phyloP scores from a whole-genome alignment of 2,329 filamentous ascomycete species.

The Rasamsonia emersonii region DNA sequence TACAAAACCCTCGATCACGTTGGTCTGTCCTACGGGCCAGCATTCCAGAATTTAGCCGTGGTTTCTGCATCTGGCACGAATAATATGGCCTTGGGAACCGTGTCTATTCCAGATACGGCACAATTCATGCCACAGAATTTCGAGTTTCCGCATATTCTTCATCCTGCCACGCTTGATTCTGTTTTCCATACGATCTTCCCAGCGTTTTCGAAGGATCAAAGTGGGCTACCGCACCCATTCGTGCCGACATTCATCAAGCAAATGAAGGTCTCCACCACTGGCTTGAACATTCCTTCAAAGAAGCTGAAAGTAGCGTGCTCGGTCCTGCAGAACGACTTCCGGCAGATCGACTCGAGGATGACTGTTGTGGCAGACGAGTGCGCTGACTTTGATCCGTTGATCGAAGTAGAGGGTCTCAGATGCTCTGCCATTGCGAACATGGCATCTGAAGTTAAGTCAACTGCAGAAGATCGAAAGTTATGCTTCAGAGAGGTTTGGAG shows the following conservation, averaged over 20 bases:
- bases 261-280: constrained; percentile 10
- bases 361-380: background rate
- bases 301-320: too few species aligned
- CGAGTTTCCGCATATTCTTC: constrained; percentile 18
- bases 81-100: constrained; percentile 11
- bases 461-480: too few species aligned
- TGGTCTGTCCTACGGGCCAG: constrained; percentile 22
- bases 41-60: constrained; percentile 20
- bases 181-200: constrained; percentile 22
- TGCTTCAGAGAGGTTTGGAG: background rate
- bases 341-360: too few species aligned
- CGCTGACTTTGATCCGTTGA: background rate
- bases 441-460: too few species aligned
- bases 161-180: constrained; percentile 24
- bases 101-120: constrained; percentile 18
- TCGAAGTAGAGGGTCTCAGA: background rate
- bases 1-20: constrained; percentile 16
- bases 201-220: constrained; percentile 9
- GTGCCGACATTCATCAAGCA: constrained; percentile 17
- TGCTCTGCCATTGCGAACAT: background rate
- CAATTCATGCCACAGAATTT: constrained; percentile 20
- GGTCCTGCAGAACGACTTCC: background rate
- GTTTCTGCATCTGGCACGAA: constrained; percentile 9
- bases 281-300: background rate
- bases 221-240: constrained; percentile 8